These are phyloP conservation scores for Takakia lepidozioides DNA, from an alignment of 225 moss, liverwort and hornwort species.

Conservation along the genomic window DNA sequence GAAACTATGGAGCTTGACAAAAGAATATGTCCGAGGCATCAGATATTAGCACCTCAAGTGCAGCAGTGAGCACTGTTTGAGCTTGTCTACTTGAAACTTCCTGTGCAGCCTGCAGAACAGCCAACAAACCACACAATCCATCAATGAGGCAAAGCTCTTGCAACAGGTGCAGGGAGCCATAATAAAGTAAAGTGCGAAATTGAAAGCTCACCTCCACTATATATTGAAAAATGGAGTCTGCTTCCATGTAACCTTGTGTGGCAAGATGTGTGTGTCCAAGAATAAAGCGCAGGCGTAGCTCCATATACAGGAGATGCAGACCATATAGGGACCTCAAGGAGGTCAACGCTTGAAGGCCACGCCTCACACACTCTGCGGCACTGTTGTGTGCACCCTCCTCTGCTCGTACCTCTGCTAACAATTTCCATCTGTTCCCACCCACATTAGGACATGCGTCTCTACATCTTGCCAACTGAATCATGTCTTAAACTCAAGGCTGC, in stretches of 20 bases:
- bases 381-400: constrained; percentile 49
- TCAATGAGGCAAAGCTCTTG: no score
- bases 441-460: no score
- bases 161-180: constrained; percentile 1
- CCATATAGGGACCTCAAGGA: constrained; percentile 60
- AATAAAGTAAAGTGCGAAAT: constrained; percentile 7
- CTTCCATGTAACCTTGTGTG: constrained; percentile 38
- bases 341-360: constrained; percentile 56
- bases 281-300: constrained; percentile 52
- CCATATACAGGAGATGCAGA: constrained; percentile 43
- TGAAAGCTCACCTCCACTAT: constrained; percentile 61
- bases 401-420: constrained; percentile 69
- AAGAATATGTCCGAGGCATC: no score
- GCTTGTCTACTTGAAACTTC: constrained; percentile 35
- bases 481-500: no score
- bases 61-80: constrained; percentile 43
- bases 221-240: constrained; percentile 48
- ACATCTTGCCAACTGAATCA: no score
- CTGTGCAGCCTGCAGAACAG: constrained; percentile 42
- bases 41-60: constrained; percentile 55
- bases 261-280: constrained; percentile 60
- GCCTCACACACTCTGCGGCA: constrained; percentile 74
- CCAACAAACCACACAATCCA: not conserved
- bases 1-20: no score
- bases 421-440: constrained; percentile 97